A percentile compares a stretch with the other conserved stretches of the same genome.
Evolutionary conservation across 805 yeast species (phyloP).

Genomic region (Myxozyma geophila): DNA sequence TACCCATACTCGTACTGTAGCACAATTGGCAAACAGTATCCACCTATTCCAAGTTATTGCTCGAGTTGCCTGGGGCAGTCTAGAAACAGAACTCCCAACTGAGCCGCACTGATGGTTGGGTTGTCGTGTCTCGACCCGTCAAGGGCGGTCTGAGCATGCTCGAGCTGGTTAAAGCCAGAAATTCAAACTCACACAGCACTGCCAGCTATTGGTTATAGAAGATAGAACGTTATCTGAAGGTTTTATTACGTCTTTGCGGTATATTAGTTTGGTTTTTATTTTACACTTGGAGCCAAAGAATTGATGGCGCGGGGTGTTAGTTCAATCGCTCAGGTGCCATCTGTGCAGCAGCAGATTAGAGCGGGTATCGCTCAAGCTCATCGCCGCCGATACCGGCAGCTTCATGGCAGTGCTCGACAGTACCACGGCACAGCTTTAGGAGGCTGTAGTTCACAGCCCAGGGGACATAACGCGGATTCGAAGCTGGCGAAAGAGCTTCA

Average conservation of each 20-base stretch:
- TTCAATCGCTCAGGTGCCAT: neutral
- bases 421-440: too few relatives aligned
- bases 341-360: neutral
- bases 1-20: neutral
- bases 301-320: neutral
- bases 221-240: too few relatives aligned
- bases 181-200: too few relatives aligned
- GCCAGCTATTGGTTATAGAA: too few relatives aligned
- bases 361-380: neutral
- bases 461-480: neutral
- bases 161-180: too few relatives aligned
- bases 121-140: too few relatives aligned
- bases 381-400: neutral
- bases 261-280: neutral
- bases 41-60: neutral
- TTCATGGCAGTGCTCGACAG: neutral
- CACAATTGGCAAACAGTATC: neutral
- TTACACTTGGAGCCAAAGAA: neutral
- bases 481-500: neutral
- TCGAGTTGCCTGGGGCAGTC: neutral
- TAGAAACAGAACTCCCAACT: constrained; percentile 5
- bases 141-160: too few relatives aligned
- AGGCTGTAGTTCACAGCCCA: neutral
- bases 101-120: constrained; percentile 6
- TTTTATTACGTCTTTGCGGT: neutral